A percentile compares a stretch with the other conserved stretches of the same genome.
Conservation (phyloP, 148 eudicot genomes). For the Rhododendron vialii region DNA sequence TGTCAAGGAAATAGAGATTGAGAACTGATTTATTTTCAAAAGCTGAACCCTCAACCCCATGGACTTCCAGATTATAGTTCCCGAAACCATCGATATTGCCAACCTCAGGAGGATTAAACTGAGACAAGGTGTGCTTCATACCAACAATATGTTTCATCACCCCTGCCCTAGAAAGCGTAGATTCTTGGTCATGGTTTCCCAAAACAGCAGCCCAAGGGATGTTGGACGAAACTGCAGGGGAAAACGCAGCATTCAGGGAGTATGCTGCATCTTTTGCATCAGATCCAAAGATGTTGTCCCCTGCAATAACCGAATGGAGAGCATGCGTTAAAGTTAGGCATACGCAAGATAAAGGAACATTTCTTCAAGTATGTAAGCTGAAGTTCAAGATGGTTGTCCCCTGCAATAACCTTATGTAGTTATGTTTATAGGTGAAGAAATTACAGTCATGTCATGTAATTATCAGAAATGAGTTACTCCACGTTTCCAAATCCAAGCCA, state of each 20-base stretch:
- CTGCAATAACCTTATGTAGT: neutral
- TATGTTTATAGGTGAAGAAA: neutral
- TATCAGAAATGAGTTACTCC: neutral
- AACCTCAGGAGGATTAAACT: slow-evolving; percentile 54
- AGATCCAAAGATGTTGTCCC: slow-evolving; percentile 76
- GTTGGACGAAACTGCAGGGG: slow-evolving; percentile 55
- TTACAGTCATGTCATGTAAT: neutral
- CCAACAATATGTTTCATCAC: slow-evolving; percentile 72
- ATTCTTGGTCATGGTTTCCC: slow-evolving; percentile 93
- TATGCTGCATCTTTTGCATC: slow-evolving; percentile 58
- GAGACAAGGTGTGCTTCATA: slow-evolving; percentile 69
- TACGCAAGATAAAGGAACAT: neutral
- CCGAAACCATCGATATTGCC: slow-evolving; percentile 77
- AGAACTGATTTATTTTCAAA: slow-evolving; percentile 75
- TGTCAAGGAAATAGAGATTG: slow-evolving; percentile 82
- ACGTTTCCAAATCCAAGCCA: neutral
- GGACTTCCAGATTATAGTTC: slow-evolving; percentile 79
- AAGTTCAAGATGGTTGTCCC: neutral
- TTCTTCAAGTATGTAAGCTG: neutral
- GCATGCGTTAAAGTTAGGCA: neutral
- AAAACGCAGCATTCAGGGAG: slow-evolving; percentile 77
- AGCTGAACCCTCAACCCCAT: slow-evolving; percentile 58
- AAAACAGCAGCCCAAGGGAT: slow-evolving; percentile 94
- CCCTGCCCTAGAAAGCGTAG: slow-evolving; percentile 60
- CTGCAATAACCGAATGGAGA: slow-evolving; percentile 22